Conservation (phyloP, 495 filamentous ascomycete species). For the Saxophila tyrrhenica region DNA sequence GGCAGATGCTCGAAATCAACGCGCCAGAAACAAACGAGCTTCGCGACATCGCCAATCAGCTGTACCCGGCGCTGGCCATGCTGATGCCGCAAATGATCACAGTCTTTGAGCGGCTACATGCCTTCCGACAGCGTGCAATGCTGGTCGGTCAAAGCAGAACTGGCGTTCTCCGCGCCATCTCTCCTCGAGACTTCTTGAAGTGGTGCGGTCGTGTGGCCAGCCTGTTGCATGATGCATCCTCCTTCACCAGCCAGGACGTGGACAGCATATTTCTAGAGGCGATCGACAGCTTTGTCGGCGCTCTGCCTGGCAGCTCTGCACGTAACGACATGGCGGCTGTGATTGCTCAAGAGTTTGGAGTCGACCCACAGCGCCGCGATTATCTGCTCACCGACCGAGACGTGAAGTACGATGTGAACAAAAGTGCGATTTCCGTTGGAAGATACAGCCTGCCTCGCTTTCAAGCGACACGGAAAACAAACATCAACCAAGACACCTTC, state of each 20-base stretch:
- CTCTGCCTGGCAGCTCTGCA: slow-evolving; percentile 54
- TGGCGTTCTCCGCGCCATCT: slow-evolving; percentile 47
- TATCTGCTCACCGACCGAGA: slow-evolving; percentile 24
- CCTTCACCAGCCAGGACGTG: slow-evolving; percentile 60
- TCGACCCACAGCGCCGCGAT: slow-evolving; percentile 64
- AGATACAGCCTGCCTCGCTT: slow-evolving; percentile 8
- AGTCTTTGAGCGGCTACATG: slow-evolving; percentile 59
- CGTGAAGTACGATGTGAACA: slow-evolving; percentile 47
- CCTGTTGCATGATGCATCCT: slow-evolving; percentile 45
- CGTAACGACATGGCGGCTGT: slow-evolving; percentile 48
- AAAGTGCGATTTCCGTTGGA: slow-evolving; percentile 32
- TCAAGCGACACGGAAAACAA: background rate
- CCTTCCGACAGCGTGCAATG: slow-evolving; percentile 37
- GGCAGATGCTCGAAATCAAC: slow-evolving; percentile 60
- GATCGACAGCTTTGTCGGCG: slow-evolving; percentile 76
- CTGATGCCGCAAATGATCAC: slow-evolving; percentile 61
- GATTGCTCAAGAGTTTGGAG: slow-evolving; percentile 74
- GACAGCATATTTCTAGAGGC: slow-evolving; percentile 87
- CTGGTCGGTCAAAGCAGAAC: slow-evolving; percentile 45
- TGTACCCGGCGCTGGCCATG: slow-evolving; percentile 56
- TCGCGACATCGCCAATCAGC: slow-evolving; percentile 54
- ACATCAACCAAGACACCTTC: slow-evolving; percentile 40
- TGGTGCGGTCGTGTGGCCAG: slow-evolving; percentile 66
- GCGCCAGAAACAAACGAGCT: slow-evolving; percentile 62
- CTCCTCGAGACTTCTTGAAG: slow-evolving; percentile 76